Evolutionary conservation across 2,329 filamentous ascomycete genomes (phyloP), one percentile per base, ranked within the genome.

Genomic region (Aspergillus fructus): DNA sequence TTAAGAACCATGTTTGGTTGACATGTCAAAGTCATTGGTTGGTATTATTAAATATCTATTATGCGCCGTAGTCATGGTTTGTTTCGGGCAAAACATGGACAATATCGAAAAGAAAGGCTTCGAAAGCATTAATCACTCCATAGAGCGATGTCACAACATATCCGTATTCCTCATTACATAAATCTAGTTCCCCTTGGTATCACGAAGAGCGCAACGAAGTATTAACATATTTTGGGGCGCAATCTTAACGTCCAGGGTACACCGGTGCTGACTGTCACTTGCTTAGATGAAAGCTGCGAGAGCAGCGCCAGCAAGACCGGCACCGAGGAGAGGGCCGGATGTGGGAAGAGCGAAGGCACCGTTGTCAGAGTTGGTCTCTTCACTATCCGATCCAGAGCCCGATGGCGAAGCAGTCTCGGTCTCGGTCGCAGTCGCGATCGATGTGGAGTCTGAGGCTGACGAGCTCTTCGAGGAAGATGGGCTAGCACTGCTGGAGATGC

Each of bases 211-310:
- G 40, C 40, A 42, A 37, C 15, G 4, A 42, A 21, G 9, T 30
- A 17, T 17, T 33, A 48, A 19, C 27, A 37, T 34, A 11, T 34
- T 34, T 34, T 21, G 9, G 34, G 30, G 11, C 34, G 27, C 11
- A n/a, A 5, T 5, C 30, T 48, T 21, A 11, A n/a, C 11, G n/a
- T 34, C 27, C n/a, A 24, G 7, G 17, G 45, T 4, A 30, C 8
- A 30, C 9, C 8, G 9, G 9, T 30, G 6, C 17, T n/a, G 5
- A 3, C 11, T n/a, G 12, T 51, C 27, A 34, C 13, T 19, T n/a
- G 33, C 23, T 73, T 74, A 79, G 62, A 79, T 66, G 60, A 80
- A 69, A 62, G 74, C 74, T 63, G 75, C 74, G 47, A 79, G 65
- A 49, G 75, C 68, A 59, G 71, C 69, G 66, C 76, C 77, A 62